Percentiles rank a stretch among this genome's conserved stretches.
Conservation (phyloP, 495 filamentous ascomycete genomes). For the Penicillium samsonianum region DNA sequence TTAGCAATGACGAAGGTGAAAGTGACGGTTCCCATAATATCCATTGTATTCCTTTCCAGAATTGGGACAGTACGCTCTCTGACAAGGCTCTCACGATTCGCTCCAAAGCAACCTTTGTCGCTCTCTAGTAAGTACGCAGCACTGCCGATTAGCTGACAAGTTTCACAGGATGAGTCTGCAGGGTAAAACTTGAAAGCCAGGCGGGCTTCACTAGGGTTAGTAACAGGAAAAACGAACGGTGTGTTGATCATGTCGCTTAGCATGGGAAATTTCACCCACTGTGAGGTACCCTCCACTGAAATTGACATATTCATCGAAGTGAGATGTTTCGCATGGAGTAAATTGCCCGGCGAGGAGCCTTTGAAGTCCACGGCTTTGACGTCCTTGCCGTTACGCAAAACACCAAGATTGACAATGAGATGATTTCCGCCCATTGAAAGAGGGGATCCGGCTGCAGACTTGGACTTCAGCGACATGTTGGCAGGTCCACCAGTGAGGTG, state of each 20-base stretch:
- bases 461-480: not conserved
- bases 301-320: constrained; percentile 13
- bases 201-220: constrained; percentile 12
- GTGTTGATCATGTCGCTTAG: constrained; percentile 30
- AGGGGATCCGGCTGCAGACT: not conserved
- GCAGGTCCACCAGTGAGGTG: constrained; percentile 8
- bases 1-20: constrained; percentile 32
- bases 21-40: constrained; percentile 31
- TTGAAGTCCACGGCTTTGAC: constrained; percentile 11
- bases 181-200: constrained; percentile 27
- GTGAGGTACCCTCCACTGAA: constrained; percentile 6
- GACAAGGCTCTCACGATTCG: constrained; percentile 31
- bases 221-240: constrained; percentile 26
- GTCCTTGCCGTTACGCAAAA: constrained; percentile 13
- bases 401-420: constrained; percentile 18
- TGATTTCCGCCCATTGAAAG: not conserved
- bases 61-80: constrained; percentile 34
- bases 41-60: constrained; percentile 23
- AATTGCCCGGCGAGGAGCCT: not conserved
- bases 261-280: constrained; percentile 25
- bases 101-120: constrained; percentile 16
- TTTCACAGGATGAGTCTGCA: not conserved
- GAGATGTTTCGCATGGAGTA: not conserved
- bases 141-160: constrained; percentile 19
- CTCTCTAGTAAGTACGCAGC: constrained; percentile 22